A percentile compares a stretch with the other conserved stretches of the same genome.
Conservation (phyloP, 805 yeast species). For the Lachancea fermentati region DNA sequence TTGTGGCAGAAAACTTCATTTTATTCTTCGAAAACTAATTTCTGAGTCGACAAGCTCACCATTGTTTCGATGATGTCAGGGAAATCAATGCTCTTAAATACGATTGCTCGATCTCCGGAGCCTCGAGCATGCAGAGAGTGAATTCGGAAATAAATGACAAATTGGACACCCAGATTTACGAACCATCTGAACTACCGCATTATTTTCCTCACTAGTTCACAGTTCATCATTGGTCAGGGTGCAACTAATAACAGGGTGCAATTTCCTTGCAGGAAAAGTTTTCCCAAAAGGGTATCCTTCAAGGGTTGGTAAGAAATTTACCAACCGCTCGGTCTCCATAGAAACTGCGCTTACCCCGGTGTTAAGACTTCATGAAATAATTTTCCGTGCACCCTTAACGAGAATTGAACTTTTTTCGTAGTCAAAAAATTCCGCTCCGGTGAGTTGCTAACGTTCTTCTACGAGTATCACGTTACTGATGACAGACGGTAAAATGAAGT, state of each 20-base stretch:
- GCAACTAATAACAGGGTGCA: background rate
- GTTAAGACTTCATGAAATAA: no score
- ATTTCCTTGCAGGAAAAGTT: background rate
- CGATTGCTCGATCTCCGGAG: no score
- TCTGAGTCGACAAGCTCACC: background rate
- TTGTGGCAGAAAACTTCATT: conserved; percentile 1
- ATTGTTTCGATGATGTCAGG: background rate
- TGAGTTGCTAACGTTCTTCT: no score
- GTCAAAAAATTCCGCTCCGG: background rate
- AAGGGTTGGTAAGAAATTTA: no score
- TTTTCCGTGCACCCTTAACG: background rate
- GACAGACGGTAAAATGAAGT: background rate
- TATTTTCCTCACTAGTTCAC: background rate
- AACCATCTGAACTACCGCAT: background rate
- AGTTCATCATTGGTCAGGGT: background rate
- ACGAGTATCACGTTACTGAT: no score
- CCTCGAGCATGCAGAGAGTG: no score
- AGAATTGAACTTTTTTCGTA: no score
- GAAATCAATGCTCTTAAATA: background rate
- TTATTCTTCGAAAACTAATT: no score
- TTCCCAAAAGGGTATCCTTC: no score
- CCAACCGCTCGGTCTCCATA: no score
- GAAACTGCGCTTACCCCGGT: no score
- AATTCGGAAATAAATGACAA: background rate
- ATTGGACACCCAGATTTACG: background rate